These are phyloP conservation scores for Colletotrichum scovillei DNA, from an alignment of 2,329 filamentous ascomycete genomes.

Conservation along the genomic window DNA sequence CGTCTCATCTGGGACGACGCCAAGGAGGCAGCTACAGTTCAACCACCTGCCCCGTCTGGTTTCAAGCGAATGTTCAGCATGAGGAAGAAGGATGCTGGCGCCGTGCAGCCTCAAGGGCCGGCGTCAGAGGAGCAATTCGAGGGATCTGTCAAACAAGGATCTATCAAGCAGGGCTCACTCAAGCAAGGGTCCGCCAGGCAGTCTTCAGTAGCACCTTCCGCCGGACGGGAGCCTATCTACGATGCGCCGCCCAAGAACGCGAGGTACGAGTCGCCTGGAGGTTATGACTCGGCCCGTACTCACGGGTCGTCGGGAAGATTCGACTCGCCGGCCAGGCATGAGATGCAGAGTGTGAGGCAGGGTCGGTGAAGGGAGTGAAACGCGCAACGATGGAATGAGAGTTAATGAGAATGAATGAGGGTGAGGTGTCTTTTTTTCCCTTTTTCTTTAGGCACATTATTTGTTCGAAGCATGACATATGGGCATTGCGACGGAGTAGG, in stretches of 20 bases:
- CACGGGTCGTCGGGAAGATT: slow-evolving; percentile 20
- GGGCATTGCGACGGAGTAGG: slow-evolving; percentile 22
- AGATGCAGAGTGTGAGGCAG: slow-evolving; percentile 12
- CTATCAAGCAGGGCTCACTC: not conserved
- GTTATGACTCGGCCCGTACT: slow-evolving; percentile 21
- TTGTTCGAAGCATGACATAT: slow-evolving; percentile 18
- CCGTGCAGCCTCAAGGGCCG: slow-evolving; percentile 7
- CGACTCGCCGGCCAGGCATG: slow-evolving; percentile 24
- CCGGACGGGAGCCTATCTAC: slow-evolving; percentile 30
- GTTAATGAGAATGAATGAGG: not conserved
- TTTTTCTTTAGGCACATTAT: not conserved
- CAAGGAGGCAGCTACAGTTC: slow-evolving; percentile 36
- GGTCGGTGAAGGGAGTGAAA: slow-evolving; percentile 11
- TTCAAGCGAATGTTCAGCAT: slow-evolving; percentile 60
- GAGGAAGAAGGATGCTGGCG: slow-evolving; percentile 42
- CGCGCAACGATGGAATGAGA: not conserved
- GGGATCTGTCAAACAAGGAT: not conserved
- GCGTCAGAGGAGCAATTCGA: slow-evolving; percentile 25
- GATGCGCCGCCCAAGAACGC: slow-evolving; percentile 17
- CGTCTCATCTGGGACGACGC: slow-evolving; percentile 71
- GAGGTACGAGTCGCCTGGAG: slow-evolving; percentile 25
- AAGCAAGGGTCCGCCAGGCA: not conserved
- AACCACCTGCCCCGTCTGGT: slow-evolving; percentile 45
- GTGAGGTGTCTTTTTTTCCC: not conserved
- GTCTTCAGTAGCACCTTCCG: slow-evolving; percentile 16